Conservation (phyloP, 1,284 basidiomycete genomes). For the Cutaneotrichosporon cavernicola region DNA sequence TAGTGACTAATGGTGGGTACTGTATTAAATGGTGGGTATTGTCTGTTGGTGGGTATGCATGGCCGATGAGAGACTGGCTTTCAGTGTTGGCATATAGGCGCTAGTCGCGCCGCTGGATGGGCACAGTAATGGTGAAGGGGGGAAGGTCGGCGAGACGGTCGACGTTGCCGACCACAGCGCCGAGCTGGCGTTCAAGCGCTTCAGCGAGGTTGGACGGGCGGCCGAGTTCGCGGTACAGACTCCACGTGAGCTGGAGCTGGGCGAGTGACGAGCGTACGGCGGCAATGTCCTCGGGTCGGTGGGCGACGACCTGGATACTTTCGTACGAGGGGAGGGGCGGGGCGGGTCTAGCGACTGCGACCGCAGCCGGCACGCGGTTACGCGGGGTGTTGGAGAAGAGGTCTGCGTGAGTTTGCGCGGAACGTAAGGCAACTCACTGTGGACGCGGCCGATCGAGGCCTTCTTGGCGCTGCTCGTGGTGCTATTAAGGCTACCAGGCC, state of each 20-base stretch:
- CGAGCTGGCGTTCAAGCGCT: conserved; percentile 12
- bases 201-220: conserved; percentile 15
- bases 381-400: neutral
- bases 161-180: neutral
- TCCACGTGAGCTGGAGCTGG: conserved; percentile 18
- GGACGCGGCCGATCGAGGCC: neutral
- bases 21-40: neutral
- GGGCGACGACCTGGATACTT: conserved; percentile 12
- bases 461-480: neutral
- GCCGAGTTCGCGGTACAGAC: conserved; percentile 12
- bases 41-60: neutral
- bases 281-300: conserved; percentile 12
- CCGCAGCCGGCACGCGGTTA: neutral
- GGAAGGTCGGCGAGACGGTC: conserved; percentile 10
- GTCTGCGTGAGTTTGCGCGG: neutral
- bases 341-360: neutral
- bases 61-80: neutral
- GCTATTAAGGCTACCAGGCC: neutral
- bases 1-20: neutral
- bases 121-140: conserved; percentile 13
- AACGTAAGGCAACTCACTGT: neutral
- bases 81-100: neutral
- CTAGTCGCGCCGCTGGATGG: neutral
- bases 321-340: conserved; percentile 6
- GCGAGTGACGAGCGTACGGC: conserved; percentile 9